Base-by-base conservation (phyloP, 345 rosid species). In the Eutrema japonicum region DNA sequence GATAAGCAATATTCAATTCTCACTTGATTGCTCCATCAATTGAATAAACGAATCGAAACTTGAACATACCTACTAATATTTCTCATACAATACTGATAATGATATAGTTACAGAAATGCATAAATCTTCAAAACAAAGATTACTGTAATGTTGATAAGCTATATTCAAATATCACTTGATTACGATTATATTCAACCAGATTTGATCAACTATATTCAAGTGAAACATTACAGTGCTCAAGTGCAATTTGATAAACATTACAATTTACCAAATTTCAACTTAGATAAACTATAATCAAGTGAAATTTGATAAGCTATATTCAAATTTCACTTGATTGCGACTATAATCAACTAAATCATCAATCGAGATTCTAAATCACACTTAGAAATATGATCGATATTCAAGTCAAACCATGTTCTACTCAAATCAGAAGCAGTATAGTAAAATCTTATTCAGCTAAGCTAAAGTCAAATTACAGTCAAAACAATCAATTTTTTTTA, bases 371-470 rank as follows among this genome's bases (percentile, higher is more conserved):
- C 7, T 41, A 61, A 4, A 26, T 27, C 7, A 22, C 37, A 61
- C 26, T 61, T 11, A 12, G 22, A 22, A 10, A 22, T 10, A 2
- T 4, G 7, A 22, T 51, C 8, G 56, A 29, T 11, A 29, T 29
- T 27, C 37, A 52, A 58, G 40, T 70, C 56, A 57, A 54, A 68
- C 53, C 40, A 29, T 29, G 30, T 10, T 27, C 65, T 26, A 71
- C 43, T 30, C 52, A 61, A 50, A 30, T 56, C 53, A 74, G 68
- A 49, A 41, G 56, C 30, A 58, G 8, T 57, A 48, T 5, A 35
- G 12, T 7, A 42, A 8, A 50, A 29, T 49, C 13, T 13, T 2
- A n/a, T 13, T 45, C 46, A 9, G 6, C 10, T 27, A 11, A 38
- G 26, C 26, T 41, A 33, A 35, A 55, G 27, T 13, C 26, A 35